Evolutionary conservation across 768 basidiomycete species (phyloP), one percentile per base, ranked within the genome.

Genomic region (Leucocoprinus leucothites): DNA sequence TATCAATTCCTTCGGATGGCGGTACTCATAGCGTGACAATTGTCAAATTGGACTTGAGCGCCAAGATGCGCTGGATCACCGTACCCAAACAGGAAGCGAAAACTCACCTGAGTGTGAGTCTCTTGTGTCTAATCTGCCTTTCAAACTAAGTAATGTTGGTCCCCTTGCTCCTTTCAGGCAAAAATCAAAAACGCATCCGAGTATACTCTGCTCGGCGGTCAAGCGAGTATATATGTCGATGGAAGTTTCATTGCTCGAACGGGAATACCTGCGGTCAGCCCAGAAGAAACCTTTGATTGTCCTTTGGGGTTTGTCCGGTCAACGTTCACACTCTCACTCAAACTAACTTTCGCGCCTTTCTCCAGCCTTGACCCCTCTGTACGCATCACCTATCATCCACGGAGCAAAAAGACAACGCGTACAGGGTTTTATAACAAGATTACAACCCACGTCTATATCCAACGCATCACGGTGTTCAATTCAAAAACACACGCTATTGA

Each of bases 161-260:
- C 36, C 43, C 42, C 31, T 43, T 31, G 40, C 48, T 16, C 9
- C 42, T 35, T 60, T 25, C 58, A 81, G 75, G 77, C 74, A 11
- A 74, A 68, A 48, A 72, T 85, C 53, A 76, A 74, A 64, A 85
- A 85, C 58, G 74, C 74, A 11, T 81, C 79, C 4, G 77, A 80
- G 24, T 82, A 81, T 57, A 75, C 77, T 1, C 63, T 85, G 1
- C 69, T 85, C 8, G 60, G 67, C 0, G 83, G 84, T 0, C 59
- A 63, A 0, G 77, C 77, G 0, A 79, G 74, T 57, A 72, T 84
- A 0, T 84, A 82, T 61, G 71, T 84, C 28, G 79, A 85, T 62
- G 80, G 80, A 28, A 77, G 76, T 53, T 84, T 81, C 62, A 79
- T 84, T 13, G 71, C 82, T 8, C 74, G 71, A 56, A 76, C 79